phyloP scores from a whole-genome alignment of 495 filamentous ascomycete species.

The Letharia columbiana region DNA sequence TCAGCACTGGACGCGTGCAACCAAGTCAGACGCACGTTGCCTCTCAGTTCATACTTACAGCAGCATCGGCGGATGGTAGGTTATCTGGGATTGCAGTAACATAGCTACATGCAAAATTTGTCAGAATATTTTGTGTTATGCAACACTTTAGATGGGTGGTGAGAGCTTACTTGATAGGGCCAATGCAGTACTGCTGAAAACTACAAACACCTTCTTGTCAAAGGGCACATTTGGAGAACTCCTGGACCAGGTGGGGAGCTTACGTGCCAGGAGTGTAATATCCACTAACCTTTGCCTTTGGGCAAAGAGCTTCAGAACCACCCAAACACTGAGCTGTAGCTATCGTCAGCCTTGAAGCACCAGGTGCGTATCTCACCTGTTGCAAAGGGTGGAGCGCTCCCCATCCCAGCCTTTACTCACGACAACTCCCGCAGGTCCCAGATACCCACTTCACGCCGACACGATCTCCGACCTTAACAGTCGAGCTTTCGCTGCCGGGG shows the following conservation, averaged over 20 bases:
- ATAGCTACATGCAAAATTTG: conserved; percentile 30
- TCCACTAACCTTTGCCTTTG: conserved; percentile 46
- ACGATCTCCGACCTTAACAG: conserved; percentile 54
- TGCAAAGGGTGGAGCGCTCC: not conserved
- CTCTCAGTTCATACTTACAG: conserved; percentile 24
- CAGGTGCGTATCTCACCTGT: not conserved
- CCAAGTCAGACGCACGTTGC: not conserved
- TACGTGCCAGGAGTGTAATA: conserved; percentile 29
- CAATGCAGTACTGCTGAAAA: conserved; percentile 64
- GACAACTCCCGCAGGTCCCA: conserved; percentile 43
- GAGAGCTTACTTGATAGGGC: conserved; percentile 39
- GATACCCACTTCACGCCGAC: conserved; percentile 52
- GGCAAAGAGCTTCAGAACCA: conserved; percentile 51
- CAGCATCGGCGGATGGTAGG: conserved; percentile 49
- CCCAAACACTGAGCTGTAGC: conserved; percentile 26
- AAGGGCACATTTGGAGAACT: conserved; percentile 40
- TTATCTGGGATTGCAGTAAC: conserved; percentile 61
- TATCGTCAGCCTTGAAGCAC: not conserved
- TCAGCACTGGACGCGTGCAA: not conserved
- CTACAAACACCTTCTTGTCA: conserved; percentile 41
- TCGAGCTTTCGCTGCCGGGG: conserved; percentile 41
- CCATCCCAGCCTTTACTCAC: conserved; percentile 25
- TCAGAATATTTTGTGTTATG: not conserved
- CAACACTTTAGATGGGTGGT: not conserved
- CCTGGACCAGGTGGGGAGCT: not conserved